A percentile compares a stretch with the other conserved stretches of the same genome.
Evolutionary conservation across 1,284 basidiomycete species (phyloP).

Genomic region (Thecaphora thlaspeos): DNA sequence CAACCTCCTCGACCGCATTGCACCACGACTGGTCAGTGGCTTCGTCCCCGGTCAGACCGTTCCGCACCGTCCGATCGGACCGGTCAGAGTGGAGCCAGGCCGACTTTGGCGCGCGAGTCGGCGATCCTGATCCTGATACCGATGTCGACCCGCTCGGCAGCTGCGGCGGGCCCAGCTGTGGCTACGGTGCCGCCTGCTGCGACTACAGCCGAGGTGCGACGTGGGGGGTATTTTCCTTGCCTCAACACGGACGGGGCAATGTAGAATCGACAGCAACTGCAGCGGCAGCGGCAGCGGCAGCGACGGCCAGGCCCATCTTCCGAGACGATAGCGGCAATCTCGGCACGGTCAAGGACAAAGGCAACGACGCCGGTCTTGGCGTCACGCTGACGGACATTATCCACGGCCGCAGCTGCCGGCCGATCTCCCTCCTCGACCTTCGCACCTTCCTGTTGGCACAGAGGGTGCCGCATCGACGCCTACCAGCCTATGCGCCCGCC

Average conservation of each 20-base stretch:
- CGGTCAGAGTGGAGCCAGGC: no score
- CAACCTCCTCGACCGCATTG: neutral
- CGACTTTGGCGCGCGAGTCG: no score
- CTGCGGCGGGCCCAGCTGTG: constrained; percentile 28
- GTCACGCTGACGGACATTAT: constrained; percentile 44
- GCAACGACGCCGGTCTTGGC: constrained; percentile 6
- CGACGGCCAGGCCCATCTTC: no score
- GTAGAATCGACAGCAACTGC: no score
- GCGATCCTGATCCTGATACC: constrained; percentile 5
- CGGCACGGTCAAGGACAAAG: neutral
- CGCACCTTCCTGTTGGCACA: constrained; percentile 25
- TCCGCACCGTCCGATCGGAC: no score
- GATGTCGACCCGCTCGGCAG: constrained; percentile 7
- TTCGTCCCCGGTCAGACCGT: no score
- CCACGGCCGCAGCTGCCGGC: constrained; percentile 40
- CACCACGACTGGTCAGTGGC: no score
- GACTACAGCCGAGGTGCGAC: constrained; percentile 30
- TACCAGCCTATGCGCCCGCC: constrained; percentile 19
- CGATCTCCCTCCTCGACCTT: constrained; percentile 32
- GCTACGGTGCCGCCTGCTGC: constrained; percentile 32
- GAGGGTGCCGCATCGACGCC: constrained; percentile 18
- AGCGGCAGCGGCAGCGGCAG: no score
- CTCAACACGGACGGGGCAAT: no score
- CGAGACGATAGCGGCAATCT: no score
- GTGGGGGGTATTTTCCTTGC: constrained; percentile 2